A percentile compares a stretch with the other conserved stretches of the same genome.
Evolutionary conservation across 768 basidiomycete species (phyloP).

Genomic region (Xerocomellus amylosporus): DNA sequence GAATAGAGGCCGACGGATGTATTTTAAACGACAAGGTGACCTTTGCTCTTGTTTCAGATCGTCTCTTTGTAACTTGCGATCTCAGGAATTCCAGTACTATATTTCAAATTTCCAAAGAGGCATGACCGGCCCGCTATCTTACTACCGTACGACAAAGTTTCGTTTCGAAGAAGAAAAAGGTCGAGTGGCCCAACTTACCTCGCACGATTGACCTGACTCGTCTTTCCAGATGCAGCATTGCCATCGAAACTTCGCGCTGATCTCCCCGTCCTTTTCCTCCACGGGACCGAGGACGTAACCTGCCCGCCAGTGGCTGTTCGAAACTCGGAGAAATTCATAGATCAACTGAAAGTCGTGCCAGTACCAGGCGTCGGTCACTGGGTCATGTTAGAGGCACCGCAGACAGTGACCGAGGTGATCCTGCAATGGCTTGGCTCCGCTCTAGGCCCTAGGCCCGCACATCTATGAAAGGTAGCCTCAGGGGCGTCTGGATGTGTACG

Average conservation of each 20-base stretch:
- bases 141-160: conserved; percentile 60
- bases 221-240: conserved; percentile 41
- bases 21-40: conserved; percentile 21
- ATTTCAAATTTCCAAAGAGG: conserved; percentile 41
- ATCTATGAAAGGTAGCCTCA: conserved; percentile 5
- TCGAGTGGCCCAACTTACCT: conserved; percentile 1
- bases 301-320: conserved; percentile 41
- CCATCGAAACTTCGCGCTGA: conserved; percentile 41
- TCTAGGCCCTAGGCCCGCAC: background rate
- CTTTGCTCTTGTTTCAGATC: background rate
- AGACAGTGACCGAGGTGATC: conserved; percentile 51
- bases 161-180: conserved; percentile 67
- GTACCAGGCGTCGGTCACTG: conserved; percentile 64
- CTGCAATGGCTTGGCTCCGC: conserved; percentile 41
- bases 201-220: background rate
- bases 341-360: conserved; percentile 47
- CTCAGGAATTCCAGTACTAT: conserved; percentile 58
- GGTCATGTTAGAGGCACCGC: conserved; percentile 62
- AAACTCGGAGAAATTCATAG: conserved; percentile 49
- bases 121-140: conserved; percentile 74
- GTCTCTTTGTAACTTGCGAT: conserved; percentile 4
- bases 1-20: conserved; percentile 6
- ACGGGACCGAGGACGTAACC: conserved; percentile 55
- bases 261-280: conserved; percentile 60
- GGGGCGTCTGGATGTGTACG: background rate